A percentile compares a stretch with the other conserved stretches of the same genome.
These are phyloP conservation scores for Metschnikowia matae DNA, from an alignment of 805 yeast species.

Conservation along the genomic window DNA sequence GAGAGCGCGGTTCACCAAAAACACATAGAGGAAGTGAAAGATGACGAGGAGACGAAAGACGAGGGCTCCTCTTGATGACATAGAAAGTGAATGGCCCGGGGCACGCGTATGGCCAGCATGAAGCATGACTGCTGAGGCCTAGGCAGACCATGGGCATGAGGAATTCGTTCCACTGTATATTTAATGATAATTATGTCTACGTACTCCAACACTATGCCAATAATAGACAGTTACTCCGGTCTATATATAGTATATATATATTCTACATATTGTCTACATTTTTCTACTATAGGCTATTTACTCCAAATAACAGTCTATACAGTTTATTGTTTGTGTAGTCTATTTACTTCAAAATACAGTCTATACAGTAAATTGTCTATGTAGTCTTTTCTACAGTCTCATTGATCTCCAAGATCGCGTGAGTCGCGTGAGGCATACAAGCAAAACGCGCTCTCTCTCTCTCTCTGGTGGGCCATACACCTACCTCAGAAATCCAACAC, in stretches of 20 bases:
- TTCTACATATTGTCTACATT: too few relatives aligned
- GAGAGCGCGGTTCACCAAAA: slow-evolving; percentile 25
- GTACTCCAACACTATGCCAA: too few relatives aligned
- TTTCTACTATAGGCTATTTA: too few relatives aligned
- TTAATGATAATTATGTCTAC: slow-evolving; percentile 16
- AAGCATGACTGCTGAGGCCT: background rate
- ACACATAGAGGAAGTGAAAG: slow-evolving; percentile 32
- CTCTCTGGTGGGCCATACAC: too few relatives aligned
- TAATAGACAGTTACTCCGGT: too few relatives aligned
- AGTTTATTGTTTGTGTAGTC: too few relatives aligned
- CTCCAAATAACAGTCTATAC: too few relatives aligned
- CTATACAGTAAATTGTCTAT: too few relatives aligned
- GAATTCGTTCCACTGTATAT: slow-evolving; percentile 9
- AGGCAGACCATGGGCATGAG: background rate
- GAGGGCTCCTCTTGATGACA: slow-evolving; percentile 4
- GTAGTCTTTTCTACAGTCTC: too few relatives aligned
- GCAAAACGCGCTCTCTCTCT: slow-evolving; percentile 3
- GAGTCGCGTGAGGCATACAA: slow-evolving; percentile 5
- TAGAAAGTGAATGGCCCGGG: slow-evolving; percentile 3
- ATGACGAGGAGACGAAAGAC: slow-evolving; percentile 19
- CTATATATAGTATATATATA: too few relatives aligned
- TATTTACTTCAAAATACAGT: too few relatives aligned
- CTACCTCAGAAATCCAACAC: background rate
- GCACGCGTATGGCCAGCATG: background rate
- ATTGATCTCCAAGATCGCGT: background rate